phyloP scores from a whole-genome alignment of 1,284 basidiomycete genomes.

The Amylostereum chailletii region DNA sequence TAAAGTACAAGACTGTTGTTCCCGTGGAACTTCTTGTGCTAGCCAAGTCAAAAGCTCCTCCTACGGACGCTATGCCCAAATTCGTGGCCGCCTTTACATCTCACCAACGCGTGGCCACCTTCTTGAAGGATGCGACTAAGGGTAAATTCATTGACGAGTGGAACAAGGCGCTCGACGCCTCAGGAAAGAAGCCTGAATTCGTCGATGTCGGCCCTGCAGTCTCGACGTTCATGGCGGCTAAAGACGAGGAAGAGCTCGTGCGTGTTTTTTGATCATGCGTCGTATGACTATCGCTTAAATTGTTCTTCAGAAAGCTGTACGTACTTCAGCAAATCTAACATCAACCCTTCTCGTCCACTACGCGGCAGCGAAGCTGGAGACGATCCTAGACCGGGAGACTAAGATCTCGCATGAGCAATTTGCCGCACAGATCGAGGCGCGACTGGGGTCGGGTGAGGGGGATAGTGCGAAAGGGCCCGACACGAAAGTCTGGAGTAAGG shows the following conservation, averaged over 20 bases:
- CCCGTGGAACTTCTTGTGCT: slow-evolving; percentile 62
- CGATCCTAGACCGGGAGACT: slow-evolving; percentile 85
- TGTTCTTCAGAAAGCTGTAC: slow-evolving; percentile 59
- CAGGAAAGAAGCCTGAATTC: slow-evolving; percentile 57
- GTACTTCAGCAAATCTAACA: slow-evolving; percentile 72
- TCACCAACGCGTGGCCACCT: slow-evolving; percentile 54
- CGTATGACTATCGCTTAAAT: neutral
- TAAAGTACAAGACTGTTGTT: slow-evolving; percentile 42
- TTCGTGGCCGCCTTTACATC: slow-evolving; percentile 51
- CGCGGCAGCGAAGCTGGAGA: slow-evolving; percentile 83
- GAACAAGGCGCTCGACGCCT: slow-evolving; percentile 50
- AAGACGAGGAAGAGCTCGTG: slow-evolving; percentile 89
- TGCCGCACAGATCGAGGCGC: slow-evolving; percentile 75
- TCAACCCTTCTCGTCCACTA: slow-evolving; percentile 83
- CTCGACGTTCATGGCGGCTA: slow-evolving; percentile 75
- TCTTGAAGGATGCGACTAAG: slow-evolving; percentile 70
- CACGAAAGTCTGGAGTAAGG: slow-evolving; percentile 85
- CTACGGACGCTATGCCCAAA: slow-evolving; percentile 58
- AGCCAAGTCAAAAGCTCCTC: slow-evolving; percentile 65
- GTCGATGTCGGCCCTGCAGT: slow-evolving; percentile 75
- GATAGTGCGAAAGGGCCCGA: slow-evolving; percentile 70
- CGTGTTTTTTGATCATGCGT: slow-evolving; percentile 20
- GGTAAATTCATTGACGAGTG: slow-evolving; percentile 81
- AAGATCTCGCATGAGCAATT: slow-evolving; percentile 87
- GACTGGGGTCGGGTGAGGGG: slow-evolving; percentile 80